Evolutionary conservation across 2,329 filamentous ascomycete genomes (phyloP), one percentile per base, ranked within the genome.

Genomic region (Monilinia fructicola): DNA sequence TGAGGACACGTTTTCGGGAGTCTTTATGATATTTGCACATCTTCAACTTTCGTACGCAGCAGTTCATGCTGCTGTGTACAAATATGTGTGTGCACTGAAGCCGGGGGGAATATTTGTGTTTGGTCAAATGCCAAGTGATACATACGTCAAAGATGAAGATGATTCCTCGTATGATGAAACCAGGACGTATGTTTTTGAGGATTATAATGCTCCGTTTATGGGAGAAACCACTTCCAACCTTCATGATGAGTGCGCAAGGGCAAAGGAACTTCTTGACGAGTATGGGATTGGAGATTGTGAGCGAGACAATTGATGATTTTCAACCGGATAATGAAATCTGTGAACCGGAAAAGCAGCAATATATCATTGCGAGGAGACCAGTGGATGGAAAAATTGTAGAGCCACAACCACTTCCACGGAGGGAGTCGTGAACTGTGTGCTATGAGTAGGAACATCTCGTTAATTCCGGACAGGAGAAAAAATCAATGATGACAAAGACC

Each of bases 1-100:
- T 18, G 54, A 71, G 50, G 70, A 69, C 2, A 60, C 46, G 4
- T 75, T 74, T 54, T 70, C 69, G 46, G 75, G 64, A 11, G 67
- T 76, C 38, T 74, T 77, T 61, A 72, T 75, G 65, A 76, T 77
- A 48, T 76, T 73, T 60, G 70, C 73, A 2, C 74, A 74, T 23
- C 70, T 76, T 3, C 69, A 69, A 61, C 68, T 77, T 38, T 69
- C 69, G 5, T 76, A 75, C 54, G 65, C 72, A 1, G 70, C 71
- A 11, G 73, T 77, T 48, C 72, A 75, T 63, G 48, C 67, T 23
- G 71, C 71, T 0, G 68, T 63, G 2, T 71, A 69, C 59, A 73
- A 70, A 61, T 72, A 71, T 16, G 75, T 70, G 7, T 50, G 67
- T 28, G 68, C 71, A 10, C 64, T 77, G 12, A 12, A 71, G 28